These are phyloP conservation scores for Carex arenaria DNA, from an alignment of 202 grass and related monocot genomes.

Conservation along the genomic window DNA sequence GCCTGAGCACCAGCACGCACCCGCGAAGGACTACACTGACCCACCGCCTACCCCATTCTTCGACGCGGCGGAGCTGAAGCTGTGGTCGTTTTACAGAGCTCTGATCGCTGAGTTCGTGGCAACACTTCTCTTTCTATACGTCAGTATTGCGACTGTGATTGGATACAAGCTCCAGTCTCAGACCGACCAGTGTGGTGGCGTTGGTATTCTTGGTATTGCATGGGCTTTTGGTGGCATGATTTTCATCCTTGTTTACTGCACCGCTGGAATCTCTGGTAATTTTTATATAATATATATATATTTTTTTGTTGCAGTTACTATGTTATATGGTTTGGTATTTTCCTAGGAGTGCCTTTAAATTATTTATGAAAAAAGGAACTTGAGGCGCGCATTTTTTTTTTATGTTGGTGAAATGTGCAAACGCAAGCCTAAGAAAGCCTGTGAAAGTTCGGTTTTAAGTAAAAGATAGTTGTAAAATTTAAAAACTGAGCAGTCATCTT, in stretches of 20 bases:
- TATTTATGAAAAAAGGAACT: too few relatives aligned
- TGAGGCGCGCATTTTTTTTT: background rate
- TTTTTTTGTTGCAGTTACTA: background rate
- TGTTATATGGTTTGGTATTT: background rate
- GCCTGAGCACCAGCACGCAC: conserved; percentile 31
- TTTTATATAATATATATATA: background rate
- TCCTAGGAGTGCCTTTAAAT: background rate
- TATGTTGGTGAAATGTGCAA: background rate
- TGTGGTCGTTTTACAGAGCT: conserved; percentile 60
- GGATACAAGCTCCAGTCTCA: conserved; percentile 47
- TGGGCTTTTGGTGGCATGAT: conserved; percentile 95
- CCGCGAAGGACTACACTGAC: conserved; percentile 57
- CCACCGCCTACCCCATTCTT: conserved; percentile 47
- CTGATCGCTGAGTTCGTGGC: conserved; percentile 62
- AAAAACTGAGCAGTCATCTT: background rate
- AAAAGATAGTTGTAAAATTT: background rate
- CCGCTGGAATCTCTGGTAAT: conserved; percentile 59
- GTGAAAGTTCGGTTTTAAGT: background rate
- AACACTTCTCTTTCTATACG: conserved; percentile 60
- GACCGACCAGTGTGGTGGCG: conserved; percentile 46
- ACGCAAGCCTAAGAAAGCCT: background rate
- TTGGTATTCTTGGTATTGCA: conserved; percentile 63
- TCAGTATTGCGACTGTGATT: conserved; percentile 58
- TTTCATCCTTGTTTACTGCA: conserved; percentile 92
- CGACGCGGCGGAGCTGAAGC: conserved; percentile 44